Conservation (phyloP, 2,329 filamentous ascomycete genomes). For the Fusarium pseudograminearum region DNA sequence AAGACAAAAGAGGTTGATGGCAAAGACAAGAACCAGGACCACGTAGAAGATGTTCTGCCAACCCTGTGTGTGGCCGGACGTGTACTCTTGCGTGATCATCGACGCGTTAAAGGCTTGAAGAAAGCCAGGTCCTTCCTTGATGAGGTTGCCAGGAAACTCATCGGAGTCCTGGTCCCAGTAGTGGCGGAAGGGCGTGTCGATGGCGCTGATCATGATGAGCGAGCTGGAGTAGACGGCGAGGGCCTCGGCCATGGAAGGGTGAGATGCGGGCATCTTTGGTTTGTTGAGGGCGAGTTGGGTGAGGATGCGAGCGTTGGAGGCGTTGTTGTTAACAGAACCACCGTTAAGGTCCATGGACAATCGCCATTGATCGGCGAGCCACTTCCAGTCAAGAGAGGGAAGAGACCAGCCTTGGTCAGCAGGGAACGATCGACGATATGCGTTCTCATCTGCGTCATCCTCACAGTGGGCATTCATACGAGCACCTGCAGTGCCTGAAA, state of each 20-base stretch:
- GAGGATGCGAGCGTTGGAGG: constrained; percentile 68
- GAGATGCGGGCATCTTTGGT: constrained; percentile 58
- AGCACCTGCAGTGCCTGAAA: constrained; percentile 69
- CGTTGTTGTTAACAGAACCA: constrained; percentile 66
- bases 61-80: constrained; percentile 69
- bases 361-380: constrained; percentile 66
- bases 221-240: constrained; percentile 76
- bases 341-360: constrained; percentile 67
- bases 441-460: constrained; percentile 63
- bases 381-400: constrained; percentile 64
- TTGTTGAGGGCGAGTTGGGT: constrained; percentile 64
- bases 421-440: constrained; percentile 63
- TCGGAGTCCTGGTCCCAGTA: constrained; percentile 60
- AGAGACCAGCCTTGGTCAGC: constrained; percentile 49
- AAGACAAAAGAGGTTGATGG: constrained; percentile 75
- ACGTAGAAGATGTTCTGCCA: constrained; percentile 77
- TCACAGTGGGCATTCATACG: constrained; percentile 72
- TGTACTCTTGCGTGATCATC: constrained; percentile 75
- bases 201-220: constrained; percentile 71
- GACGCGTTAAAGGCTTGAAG: constrained; percentile 73
- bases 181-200: constrained; percentile 71
- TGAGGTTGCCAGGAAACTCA: constrained; percentile 42
- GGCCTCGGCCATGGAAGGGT: constrained; percentile 79
- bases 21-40: constrained; percentile 73
- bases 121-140: constrained; percentile 57